Conservation (phyloP, 1,139 yeast species). For the Hyphopichia pseudoburtonii region DNA sequence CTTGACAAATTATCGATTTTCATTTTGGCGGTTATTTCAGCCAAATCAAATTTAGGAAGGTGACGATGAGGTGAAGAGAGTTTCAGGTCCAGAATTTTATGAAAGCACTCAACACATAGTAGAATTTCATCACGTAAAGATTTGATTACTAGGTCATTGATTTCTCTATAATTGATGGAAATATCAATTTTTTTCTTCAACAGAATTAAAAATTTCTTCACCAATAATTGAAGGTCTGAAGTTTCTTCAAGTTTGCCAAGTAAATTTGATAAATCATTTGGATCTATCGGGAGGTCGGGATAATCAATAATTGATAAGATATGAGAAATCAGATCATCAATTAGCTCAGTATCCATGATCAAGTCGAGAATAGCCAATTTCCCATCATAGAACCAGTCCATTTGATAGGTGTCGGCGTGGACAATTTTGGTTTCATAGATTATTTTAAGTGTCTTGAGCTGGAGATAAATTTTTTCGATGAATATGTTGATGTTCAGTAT, state of each 20-base stretch:
- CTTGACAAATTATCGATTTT: slow-evolving; percentile 26
- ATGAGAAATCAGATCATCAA: slow-evolving; percentile 49
- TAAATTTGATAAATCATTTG: slow-evolving; percentile 10
- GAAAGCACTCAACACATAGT: slow-evolving; percentile 29
- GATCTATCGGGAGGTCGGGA: slow-evolving; percentile 33
- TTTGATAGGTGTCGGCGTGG: slow-evolving; percentile 9
- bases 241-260: slow-evolving; percentile 32
- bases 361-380: slow-evolving; percentile 41
- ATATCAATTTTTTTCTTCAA: slow-evolving; percentile 51
- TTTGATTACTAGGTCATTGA: slow-evolving; percentile 50
- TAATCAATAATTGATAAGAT: slow-evolving; percentile 28
- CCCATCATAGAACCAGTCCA: slow-evolving; percentile 54
- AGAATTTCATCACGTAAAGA: slow-evolving; percentile 53
- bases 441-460: slow-evolving; percentile 21
- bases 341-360: slow-evolving; percentile 33
- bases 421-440: slow-evolving; percentile 13
- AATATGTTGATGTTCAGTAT: slow-evolving; percentile 30
- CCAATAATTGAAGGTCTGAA: slow-evolving; percentile 40
- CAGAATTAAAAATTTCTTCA: slow-evolving; percentile 35
- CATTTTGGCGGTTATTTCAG: slow-evolving; percentile 41
- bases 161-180: slow-evolving; percentile 58
- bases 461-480: slow-evolving; percentile 31
- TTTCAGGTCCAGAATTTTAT: slow-evolving; percentile 39
- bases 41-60: slow-evolving; percentile 40
- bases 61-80: slow-evolving; percentile 43